phyloP scores from a whole-genome alignment of 805 yeast genomes.

The Metschnikowia colocasiae region DNA sequence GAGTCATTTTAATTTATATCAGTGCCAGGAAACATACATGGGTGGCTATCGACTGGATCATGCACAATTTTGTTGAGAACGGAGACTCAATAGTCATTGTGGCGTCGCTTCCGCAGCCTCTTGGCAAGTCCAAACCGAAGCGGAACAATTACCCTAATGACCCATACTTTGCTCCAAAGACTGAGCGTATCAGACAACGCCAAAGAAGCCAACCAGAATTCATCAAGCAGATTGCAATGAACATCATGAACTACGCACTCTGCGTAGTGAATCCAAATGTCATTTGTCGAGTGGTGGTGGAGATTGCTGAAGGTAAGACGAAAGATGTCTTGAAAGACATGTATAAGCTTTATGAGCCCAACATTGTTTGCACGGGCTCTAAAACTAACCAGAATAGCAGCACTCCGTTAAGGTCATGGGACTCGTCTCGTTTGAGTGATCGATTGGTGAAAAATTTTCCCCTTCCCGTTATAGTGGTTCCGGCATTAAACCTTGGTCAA shows the following conservation, averaged over 20 bases:
- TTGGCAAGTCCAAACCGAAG: constrained; percentile 8
- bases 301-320: constrained; percentile 57
- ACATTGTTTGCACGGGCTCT: constrained; percentile 52
- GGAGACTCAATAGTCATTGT: constrained; percentile 68
- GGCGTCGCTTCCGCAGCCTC: constrained; percentile 42
- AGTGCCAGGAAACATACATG: constrained; percentile 75
- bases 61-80: constrained; percentile 50
- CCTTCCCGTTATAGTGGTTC: constrained; percentile 64
- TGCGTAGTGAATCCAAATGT: constrained; percentile 43
- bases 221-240: constrained; percentile 42
- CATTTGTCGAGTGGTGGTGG: constrained; percentile 53
- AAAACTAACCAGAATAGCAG: constrained; percentile 42
- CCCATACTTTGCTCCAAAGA: constrained; percentile 18
- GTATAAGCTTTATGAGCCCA: constrained; percentile 59
- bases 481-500: constrained; percentile 53
- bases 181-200: constrained; percentile 31
- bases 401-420: constrained; percentile 59
- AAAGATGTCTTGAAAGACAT: constrained; percentile 55
- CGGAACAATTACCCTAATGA: constrained; percentile 18
- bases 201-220: constrained; percentile 46
- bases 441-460: constrained; percentile 61
- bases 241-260: constrained; percentile 51
- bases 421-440: constrained; percentile 59
- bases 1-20: constrained; percentile 60
- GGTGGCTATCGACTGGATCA: constrained; percentile 75